phyloP scores from a whole-genome alignment of 306 rosid species.

The Calophaca sinica region DNA sequence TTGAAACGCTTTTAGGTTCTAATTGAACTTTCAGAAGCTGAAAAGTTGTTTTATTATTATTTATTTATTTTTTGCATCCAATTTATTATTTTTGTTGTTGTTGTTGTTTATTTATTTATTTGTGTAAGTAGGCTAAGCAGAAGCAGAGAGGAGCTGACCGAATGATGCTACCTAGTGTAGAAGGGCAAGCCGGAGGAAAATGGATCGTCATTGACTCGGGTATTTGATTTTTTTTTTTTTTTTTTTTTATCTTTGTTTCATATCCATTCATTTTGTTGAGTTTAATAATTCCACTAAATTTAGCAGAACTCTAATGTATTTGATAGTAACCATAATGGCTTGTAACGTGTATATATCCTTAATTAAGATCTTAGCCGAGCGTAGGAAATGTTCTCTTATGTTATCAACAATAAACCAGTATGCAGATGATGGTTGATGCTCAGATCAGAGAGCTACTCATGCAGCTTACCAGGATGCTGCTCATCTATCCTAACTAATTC shows the following conservation, averaged over 20 bases:
- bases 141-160: slow-evolving; percentile 80
- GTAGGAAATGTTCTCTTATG: slow-evolving; percentile 1
- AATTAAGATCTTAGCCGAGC: not conserved
- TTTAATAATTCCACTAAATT: not conserved
- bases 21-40: not conserved
- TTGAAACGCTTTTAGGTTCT: too few species aligned
- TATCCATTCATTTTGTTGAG: slow-evolving; percentile 26
- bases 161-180: slow-evolving; percentile 78
- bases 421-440: not conserved
- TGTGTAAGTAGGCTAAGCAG: slow-evolving; percentile 74
- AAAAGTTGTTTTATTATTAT: not conserved
- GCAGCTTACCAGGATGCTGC: not conserved
- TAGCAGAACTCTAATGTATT: not conserved
- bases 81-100: not conserved
- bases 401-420: not conserved
- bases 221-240: slow-evolving; percentile 43
- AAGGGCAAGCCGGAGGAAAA: slow-evolving; percentile 88
- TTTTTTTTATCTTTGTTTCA: slow-evolving; percentile 2
- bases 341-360: slow-evolving; percentile 16
- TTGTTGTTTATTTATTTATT: not conserved
- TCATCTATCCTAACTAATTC: slow-evolving; percentile 2
- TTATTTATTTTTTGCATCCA: not conserved
- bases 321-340: not conserved
- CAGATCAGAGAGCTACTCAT: not conserved
- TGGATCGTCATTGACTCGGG: slow-evolving; percentile 97